Base-by-base conservation (phyloP, 192 early-diverging fungal species). In the Podila horticola region DNA sequence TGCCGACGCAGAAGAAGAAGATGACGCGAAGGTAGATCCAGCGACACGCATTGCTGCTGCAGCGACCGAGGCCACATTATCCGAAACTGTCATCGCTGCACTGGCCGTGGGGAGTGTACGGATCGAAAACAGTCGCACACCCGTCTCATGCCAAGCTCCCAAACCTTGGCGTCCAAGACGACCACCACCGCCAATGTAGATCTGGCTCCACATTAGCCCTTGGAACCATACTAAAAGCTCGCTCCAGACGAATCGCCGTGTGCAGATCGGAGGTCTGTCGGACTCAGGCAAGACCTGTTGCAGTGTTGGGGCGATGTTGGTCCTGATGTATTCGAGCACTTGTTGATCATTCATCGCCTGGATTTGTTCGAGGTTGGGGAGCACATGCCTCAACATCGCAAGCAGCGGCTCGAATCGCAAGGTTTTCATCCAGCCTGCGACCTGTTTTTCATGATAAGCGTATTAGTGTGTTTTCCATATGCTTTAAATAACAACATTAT, bases 371-470 rank as follows among this genome's bases (percentile, higher is more conserved):
- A 97, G 88, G 48, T 89, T 90, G 7, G 90, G 92, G 4, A 91
- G 88, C 0, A 96, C 85, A 10, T 90, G 72, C 22, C 91, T 86
- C 8, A 94, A 76, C 11, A 96, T 84, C 5, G 84, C 81, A 20
- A 94, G 79, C 15, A 96, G 77, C 20, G 92, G 88, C 30, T 86
- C 85, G 7, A 98, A 83, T 20, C 94, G 93, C 20, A 98, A 76
- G 55, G 91, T 88, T 11, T 26, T 45, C 73, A 74, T 74, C 73
- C 73, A 74, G 0, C 29, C 66, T 41, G 38, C 24, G 2, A 74
- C 73, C 73, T 74, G 58, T 12, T 45, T 12, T 45, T 8, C 41
- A 45, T 45, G 2, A 2, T 8, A 12, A 45, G 41, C 12, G 4
- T 13, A 4, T 45, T 17, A 17, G 41, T 45, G 13, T 17, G 13